Conservation (phyloP, 148 eudicot genomes). For the Camellia sinensis region DNA sequence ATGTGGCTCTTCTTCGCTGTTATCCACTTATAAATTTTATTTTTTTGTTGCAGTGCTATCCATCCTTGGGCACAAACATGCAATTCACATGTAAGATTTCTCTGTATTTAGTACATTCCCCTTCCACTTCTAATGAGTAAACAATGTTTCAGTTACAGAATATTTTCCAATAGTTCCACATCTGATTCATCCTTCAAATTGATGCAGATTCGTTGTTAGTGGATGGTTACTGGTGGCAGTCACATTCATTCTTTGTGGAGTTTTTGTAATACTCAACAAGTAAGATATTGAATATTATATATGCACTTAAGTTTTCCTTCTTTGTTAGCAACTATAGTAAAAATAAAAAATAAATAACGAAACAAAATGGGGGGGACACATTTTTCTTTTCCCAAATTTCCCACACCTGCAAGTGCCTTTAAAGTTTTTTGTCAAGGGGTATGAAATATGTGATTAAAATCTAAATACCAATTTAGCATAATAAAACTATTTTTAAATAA, state of each 20-base stretch:
- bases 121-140: neutral
- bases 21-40: neutral
- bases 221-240: constrained; percentile 92
- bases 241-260: constrained; percentile 85
- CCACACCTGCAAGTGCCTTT: neutral
- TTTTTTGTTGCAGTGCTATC: constrained; percentile 60
- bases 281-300: constrained; percentile 28
- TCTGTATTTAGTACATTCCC: neutral
- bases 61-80: constrained; percentile 58
- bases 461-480: too few species aligned
- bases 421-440: neutral
- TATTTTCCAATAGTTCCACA: neutral
- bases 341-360: neutral
- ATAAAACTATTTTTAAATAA: too few species aligned
- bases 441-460: too few species aligned
- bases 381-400: neutral
- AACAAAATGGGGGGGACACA: too few species aligned
- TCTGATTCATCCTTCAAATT: constrained; percentile 17
- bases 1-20: constrained; percentile 4
- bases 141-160: neutral
- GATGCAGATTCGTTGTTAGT: constrained; percentile 75
- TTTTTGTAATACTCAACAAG: constrained; percentile 78
- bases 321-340: neutral
- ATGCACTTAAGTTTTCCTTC: neutral
- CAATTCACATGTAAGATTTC: constrained; percentile 68